phyloP scores from a whole-genome alignment of 495 filamentous ascomycete species.

The Gamarada debralockiae region DNA sequence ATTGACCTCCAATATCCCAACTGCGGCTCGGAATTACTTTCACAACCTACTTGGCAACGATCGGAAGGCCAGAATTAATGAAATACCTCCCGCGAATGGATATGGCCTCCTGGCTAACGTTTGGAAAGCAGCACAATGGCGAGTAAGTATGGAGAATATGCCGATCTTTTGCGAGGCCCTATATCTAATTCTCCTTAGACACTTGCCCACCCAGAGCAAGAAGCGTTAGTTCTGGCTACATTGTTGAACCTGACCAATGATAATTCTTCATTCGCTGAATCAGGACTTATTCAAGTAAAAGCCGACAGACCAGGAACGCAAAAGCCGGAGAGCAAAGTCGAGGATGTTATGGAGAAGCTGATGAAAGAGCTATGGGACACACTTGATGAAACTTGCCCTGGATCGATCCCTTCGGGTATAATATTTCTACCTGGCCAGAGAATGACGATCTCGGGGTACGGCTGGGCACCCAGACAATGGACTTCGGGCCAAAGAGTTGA shows the following conservation, averaged over 20 bases:
- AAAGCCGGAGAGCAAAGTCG: too few species aligned
- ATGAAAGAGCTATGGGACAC: constrained; percentile 7
- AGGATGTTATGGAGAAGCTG: not conserved
- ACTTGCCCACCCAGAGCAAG: not conserved
- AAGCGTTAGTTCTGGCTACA: constrained; percentile 6
- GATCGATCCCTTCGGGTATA: constrained; percentile 5
- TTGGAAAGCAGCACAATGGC: constrained; percentile 2
- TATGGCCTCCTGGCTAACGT: not conserved
- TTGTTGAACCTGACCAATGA: not conserved
- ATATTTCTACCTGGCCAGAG: constrained; percentile 9
- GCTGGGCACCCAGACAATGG: constrained; percentile 9
- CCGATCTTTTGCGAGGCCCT: not conserved
- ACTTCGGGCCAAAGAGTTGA: not conserved
- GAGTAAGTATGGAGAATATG: not conserved
- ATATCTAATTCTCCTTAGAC: not conserved
- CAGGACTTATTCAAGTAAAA: not conserved
- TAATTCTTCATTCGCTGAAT: not conserved
- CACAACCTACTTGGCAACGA: constrained; percentile 1
- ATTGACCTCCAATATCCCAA: not conserved
- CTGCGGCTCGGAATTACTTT: not conserved
- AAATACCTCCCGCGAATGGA: not conserved
- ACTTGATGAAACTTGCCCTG: not conserved
- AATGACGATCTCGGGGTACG: not conserved
- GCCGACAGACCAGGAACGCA: not conserved
- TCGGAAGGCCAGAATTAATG: not conserved